Evolutionary conservation across 1,139 yeast species (phyloP).

Genomic region (Saccharomycopsis hybrid): DNA sequence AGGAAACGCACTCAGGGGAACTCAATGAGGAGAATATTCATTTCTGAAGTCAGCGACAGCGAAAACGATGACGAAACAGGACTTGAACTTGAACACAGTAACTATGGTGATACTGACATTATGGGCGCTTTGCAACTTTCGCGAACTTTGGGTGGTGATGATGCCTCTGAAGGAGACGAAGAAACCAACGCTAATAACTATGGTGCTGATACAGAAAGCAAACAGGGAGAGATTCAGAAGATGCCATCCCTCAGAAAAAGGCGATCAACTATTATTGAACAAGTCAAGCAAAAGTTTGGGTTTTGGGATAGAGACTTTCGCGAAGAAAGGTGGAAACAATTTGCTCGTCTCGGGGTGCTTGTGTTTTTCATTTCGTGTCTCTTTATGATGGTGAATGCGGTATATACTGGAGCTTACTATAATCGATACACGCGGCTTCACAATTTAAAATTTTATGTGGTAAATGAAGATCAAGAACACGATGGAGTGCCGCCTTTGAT

Average conservation of each 20-base stretch:
- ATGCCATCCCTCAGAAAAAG: slow-evolving; percentile 1
- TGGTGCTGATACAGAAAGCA: not conserved
- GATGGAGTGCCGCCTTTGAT: slow-evolving; percentile 28
- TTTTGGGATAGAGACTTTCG: slow-evolving; percentile 13
- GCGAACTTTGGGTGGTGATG: no score
- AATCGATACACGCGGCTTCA: slow-evolving; percentile 33
- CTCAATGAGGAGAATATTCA: no score
- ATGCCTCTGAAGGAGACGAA: no score
- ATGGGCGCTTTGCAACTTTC: no score
- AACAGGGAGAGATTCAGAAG: not conserved
- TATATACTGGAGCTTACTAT: slow-evolving; percentile 59
- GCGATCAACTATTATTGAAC: not conserved
- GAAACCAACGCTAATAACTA: no score
- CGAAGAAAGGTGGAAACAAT: slow-evolving; percentile 7
- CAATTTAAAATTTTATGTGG: slow-evolving; percentile 41
- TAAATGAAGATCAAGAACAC: slow-evolving; percentile 32
- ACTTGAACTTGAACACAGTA: no score
- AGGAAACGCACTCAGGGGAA: no score
- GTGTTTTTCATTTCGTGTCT: slow-evolving; percentile 21
- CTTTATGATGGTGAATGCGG: slow-evolving; percentile 34
- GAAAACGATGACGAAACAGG: no score
- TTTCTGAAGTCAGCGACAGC: no score
- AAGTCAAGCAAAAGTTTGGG: slow-evolving; percentile 5
- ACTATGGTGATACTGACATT: no score
- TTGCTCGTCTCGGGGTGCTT: not conserved